Conservation (phyloP, 2,329 filamentous ascomycete species). For the Metarhizium guizhouense region DNA sequence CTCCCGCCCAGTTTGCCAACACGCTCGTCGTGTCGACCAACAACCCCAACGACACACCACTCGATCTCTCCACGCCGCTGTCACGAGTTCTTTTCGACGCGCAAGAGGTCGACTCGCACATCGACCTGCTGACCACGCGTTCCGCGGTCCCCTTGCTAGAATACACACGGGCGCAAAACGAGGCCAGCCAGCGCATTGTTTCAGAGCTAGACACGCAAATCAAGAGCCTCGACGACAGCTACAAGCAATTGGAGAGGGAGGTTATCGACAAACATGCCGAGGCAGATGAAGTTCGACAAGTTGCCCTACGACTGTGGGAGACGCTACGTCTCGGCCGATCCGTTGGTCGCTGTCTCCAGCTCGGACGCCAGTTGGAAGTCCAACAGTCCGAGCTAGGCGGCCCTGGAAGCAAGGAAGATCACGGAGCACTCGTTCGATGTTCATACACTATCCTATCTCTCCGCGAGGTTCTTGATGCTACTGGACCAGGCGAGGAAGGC, state of each 20-base stretch:
- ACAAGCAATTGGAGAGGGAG: constrained; percentile 76
- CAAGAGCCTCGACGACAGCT: constrained; percentile 71
- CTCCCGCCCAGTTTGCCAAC: constrained; percentile 76
- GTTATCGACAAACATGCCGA: constrained; percentile 78
- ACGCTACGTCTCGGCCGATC: constrained; percentile 69
- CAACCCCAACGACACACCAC: constrained; percentile 78
- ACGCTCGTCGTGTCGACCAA: constrained; percentile 82
- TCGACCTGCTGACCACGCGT: constrained; percentile 79
- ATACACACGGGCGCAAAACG: constrained; percentile 66
- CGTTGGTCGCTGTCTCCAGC: constrained; percentile 67
- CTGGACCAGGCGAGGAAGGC: constrained; percentile 64
- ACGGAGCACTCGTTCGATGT: constrained; percentile 72
- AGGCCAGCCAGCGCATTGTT: constrained; percentile 64
- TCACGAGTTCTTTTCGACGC: constrained; percentile 93
- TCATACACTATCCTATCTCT: constrained; percentile 70
- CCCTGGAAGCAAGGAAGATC: constrained; percentile 53
- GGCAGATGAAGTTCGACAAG: constrained; percentile 72
- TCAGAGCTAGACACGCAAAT: constrained; percentile 73
- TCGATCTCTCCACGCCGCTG: constrained; percentile 89
- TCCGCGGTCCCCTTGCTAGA: constrained; percentile 73
- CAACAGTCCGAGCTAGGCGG: constrained; percentile 59
- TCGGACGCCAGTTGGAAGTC: constrained; percentile 81
- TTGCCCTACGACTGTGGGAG: constrained; percentile 70
- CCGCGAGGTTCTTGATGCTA: constrained; percentile 60
- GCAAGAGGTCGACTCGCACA: constrained; percentile 93